Evolutionary conservation across 2,329 filamentous ascomycete species (phyloP), one percentile per base, ranked within the genome.

Genomic region (Colletotrichum liriopes): DNA sequence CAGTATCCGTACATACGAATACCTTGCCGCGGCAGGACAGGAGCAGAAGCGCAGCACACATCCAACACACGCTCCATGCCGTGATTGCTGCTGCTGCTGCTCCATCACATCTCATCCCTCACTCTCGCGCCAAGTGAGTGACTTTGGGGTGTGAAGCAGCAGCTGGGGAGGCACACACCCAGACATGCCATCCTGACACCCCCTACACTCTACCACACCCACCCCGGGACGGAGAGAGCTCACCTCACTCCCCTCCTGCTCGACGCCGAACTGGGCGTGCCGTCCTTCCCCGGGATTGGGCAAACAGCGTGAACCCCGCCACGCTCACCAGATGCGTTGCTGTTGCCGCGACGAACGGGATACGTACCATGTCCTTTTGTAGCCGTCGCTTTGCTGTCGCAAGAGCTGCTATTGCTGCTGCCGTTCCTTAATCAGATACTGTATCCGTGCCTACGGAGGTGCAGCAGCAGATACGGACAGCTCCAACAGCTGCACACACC

Each of bases 101-200:
- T 72, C 65, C 47, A 64, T 72, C 69, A 72, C 69, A 72, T 72
- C 69, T 72, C 69, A 72, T 72, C 69, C 65, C 65, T 72, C 69
- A 64, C 59, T 55, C 65, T 49, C 32, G 32, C 54, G 69, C 69
- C 65, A 72, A 72, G 69, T 54, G 43, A 64, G 65, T 60, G 43
- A 72, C 65, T 68, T 52, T 45, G 69, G 52, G 43, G 58, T 47
- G 41, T 35, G 45, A 62, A 26, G 59, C 32, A 54, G n/a, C n/a
- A 55, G 32, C 20, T 35, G 51, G 56, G 56, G 63, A 55, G 39
- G 51, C 65, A 69, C 65, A 72, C 65, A 59, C 69, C 65, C 59
- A 72, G 45, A 62, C 69, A 69, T 65, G 58, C 58, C 58, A 64
- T 68, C 69, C 69, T 68, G 65, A 68, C 69, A 64, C 65, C 59